Evolutionary conservation across 139 green algal species (phyloP).

Genomic region (Chloropicon primus): DNA sequence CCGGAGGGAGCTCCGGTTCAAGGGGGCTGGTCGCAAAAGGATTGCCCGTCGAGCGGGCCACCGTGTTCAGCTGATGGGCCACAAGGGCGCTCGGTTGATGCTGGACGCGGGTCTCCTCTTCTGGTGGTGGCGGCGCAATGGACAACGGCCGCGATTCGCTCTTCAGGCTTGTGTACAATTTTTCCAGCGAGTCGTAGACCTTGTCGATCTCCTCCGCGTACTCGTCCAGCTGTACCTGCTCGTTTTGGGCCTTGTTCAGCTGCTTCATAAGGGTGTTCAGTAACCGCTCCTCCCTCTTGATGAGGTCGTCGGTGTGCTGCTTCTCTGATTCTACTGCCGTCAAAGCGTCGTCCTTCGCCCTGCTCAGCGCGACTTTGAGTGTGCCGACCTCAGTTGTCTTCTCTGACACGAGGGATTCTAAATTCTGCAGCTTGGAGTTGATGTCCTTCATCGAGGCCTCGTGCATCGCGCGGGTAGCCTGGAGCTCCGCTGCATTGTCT

Average conservation of each 20-base stretch:
- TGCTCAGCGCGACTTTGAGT: background rate
- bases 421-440: background rate
- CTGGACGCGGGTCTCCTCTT: too few relatives aligned
- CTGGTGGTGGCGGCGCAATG: background rate
- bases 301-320: background rate
- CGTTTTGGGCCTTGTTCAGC: background rate
- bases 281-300: background rate
- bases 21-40: background rate
- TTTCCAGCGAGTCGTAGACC: background rate
- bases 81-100: too few relatives aligned
- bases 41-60: background rate
- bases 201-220: background rate
- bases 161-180: background rate
- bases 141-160: background rate
- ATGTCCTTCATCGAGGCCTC: background rate
- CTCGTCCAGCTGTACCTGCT: background rate
- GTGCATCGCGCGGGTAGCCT: background rate
- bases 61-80: too few relatives aligned
- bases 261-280: background rate
- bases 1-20: background rate
- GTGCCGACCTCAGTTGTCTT: background rate
- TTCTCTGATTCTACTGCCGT: background rate
- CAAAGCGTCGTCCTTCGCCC: background rate
- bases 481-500: background rate
- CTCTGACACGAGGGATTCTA: background rate